phyloP scores from a whole-genome alignment of 768 basidiomycete species.

The Hygrophorus pudorinus region DNA sequence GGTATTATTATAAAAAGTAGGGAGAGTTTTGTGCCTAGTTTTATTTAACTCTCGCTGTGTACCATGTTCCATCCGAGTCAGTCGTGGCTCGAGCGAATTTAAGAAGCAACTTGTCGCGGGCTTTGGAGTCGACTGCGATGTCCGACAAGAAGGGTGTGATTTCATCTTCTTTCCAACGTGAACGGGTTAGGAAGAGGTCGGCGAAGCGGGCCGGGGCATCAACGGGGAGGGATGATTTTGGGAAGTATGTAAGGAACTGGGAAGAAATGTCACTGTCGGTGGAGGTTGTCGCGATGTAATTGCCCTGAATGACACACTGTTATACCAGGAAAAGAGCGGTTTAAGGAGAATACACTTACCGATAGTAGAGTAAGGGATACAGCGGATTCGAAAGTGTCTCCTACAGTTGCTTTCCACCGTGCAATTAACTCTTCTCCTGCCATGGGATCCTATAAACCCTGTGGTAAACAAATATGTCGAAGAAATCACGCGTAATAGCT shows the following conservation, averaged over 20 bases:
- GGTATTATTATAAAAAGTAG: background rate
- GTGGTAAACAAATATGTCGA: background rate
- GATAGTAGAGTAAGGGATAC: conserved; percentile 61
- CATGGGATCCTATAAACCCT: conserved; percentile 41
- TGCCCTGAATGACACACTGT: conserved; percentile 62
- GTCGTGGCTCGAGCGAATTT: conserved; percentile 79
- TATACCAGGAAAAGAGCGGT: background rate
- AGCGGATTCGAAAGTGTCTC: conserved; percentile 60
- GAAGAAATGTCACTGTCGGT: conserved; percentile 17
- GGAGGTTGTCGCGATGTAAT: conserved; percentile 46
- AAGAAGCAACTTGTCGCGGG: conserved; percentile 76
- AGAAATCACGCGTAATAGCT: background rate
- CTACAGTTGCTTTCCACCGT: conserved; percentile 66
- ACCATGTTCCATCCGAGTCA: conserved; percentile 59
- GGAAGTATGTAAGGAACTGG: conserved; percentile 58
- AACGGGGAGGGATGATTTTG: conserved; percentile 59
- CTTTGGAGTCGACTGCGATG: conserved; percentile 76
- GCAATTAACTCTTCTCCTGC: conserved; percentile 42
- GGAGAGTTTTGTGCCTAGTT: background rate
- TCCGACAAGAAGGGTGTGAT: conserved; percentile 76
- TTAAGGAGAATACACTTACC: conserved; percentile 30
- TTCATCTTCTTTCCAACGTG: conserved; percentile 70
- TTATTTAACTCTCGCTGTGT: conserved; percentile 61
- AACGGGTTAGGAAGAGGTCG: conserved; percentile 77
- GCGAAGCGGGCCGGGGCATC: conserved; percentile 76